A percentile compares a stretch with the other conserved stretches of the same genome.
Conservation (phyloP, 305 asterid genomes). For the Plantago rigida region DNA sequence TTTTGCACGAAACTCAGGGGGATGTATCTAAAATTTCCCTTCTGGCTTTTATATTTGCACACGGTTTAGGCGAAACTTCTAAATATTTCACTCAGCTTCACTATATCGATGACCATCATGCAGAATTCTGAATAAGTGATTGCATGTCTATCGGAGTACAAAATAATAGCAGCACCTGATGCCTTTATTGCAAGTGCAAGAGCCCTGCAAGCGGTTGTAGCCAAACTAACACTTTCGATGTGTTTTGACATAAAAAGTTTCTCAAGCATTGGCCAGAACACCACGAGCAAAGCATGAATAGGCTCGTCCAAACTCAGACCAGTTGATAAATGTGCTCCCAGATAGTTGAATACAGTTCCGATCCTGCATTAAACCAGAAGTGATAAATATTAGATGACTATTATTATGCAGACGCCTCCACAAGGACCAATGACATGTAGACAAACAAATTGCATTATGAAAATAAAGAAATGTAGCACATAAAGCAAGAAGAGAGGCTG, state of each 20-base stretch:
- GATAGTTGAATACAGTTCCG: constrained; percentile 57
- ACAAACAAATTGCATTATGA: too few relatives aligned
- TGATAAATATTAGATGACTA: constrained; percentile 19
- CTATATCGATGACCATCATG: constrained; percentile 5
- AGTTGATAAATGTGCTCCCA: constrained; percentile 43
- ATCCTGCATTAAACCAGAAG: constrained; percentile 47
- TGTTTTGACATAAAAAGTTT: constrained; percentile 52
- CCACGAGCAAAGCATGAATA: constrained; percentile 40
- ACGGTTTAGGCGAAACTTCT: not conserved
- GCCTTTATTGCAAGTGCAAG: constrained; percentile 71
- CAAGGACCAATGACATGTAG: not conserved
- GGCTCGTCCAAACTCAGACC: constrained; percentile 42
- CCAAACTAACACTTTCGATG: constrained; percentile 57
- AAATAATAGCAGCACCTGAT: constrained; percentile 45
- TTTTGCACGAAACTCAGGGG: too few relatives aligned
- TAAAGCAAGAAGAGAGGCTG: too few relatives aligned
- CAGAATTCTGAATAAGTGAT: constrained; percentile 12
- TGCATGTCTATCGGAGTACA: constrained; percentile 15
- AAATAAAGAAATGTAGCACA: too few relatives aligned
- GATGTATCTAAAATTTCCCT: too few relatives aligned
- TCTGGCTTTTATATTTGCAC: not conserved
- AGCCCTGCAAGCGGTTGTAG: constrained; percentile 82
- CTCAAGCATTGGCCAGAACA: constrained; percentile 79
- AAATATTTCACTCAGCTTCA: not conserved
- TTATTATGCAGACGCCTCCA: not conserved